A percentile compares a stretch with the other conserved stretches of the same genome.
Conservation (phyloP, 2,329 filamentous ascomycete genomes). For the Thelonectria olida region DNA sequence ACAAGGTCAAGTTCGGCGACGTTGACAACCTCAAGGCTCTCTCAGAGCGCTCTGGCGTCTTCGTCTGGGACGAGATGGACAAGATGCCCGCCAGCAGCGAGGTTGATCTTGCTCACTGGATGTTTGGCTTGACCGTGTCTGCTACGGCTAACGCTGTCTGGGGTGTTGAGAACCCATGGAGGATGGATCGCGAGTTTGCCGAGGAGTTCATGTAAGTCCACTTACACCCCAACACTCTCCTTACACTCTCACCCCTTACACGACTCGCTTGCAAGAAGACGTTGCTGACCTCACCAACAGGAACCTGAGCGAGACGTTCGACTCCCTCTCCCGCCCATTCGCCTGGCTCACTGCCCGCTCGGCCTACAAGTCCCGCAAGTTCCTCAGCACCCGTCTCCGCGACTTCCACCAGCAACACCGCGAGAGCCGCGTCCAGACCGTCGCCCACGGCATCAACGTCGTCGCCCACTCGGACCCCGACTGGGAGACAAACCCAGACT, state of each 20-base stretch:
- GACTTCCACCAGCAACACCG: slow-evolving; percentile 40
- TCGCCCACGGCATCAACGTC: slow-evolving; percentile 44
- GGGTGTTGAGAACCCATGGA: slow-evolving; percentile 44
- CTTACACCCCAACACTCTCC: neutral
- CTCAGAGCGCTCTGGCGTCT: slow-evolving; percentile 34
- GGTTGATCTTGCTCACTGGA: slow-evolving; percentile 39
- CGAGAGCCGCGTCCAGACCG: slow-evolving; percentile 31
- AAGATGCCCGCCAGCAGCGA: slow-evolving; percentile 30
- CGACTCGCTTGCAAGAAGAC: too few species aligned
- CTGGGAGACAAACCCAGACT: slow-evolving; percentile 44
- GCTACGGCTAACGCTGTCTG: slow-evolving; percentile 44
- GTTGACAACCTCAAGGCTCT: slow-evolving; percentile 34
- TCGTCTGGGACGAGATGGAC: slow-evolving; percentile 30
- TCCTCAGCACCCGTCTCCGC: slow-evolving; percentile 36
- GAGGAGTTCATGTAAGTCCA: slow-evolving; percentile 44
- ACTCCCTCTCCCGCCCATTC: slow-evolving; percentile 40
- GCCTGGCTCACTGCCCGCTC: slow-evolving; percentile 39
- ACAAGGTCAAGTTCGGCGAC: slow-evolving; percentile 40
- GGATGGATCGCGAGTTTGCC: slow-evolving; percentile 42
- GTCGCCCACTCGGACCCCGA: slow-evolving; percentile 40
- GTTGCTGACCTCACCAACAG: too few species aligned
- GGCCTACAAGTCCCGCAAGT: slow-evolving; percentile 39
- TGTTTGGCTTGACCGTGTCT: slow-evolving; percentile 42
- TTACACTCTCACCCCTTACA: too few species aligned
- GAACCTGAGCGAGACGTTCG: slow-evolving; percentile 36